phyloP scores from a whole-genome alignment of 1,139 yeast species.

The Ogataea hybrid region DNA sequence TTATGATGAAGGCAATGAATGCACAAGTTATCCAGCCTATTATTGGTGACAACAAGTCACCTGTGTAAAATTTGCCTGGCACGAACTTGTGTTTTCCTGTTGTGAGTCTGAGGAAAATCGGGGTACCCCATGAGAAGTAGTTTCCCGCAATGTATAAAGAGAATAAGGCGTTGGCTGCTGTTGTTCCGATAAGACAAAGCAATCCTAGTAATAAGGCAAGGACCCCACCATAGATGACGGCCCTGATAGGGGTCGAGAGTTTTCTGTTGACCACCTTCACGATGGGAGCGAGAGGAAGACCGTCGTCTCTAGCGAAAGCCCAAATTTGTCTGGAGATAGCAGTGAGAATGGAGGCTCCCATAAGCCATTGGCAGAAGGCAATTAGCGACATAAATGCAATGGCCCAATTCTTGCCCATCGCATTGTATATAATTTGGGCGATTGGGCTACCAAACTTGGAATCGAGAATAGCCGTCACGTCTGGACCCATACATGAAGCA shows the following conservation, averaged over 20 bases:
- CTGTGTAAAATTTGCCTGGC: slow-evolving; percentile 37
- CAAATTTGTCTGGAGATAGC: slow-evolving; percentile 53
- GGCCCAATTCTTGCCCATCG: slow-evolving; percentile 71
- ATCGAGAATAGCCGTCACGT: slow-evolving; percentile 43
- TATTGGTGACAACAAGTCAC: slow-evolving; percentile 30
- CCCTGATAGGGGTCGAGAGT: slow-evolving; percentile 60
- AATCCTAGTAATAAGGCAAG: slow-evolving; percentile 42
- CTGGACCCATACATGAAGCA: slow-evolving; percentile 55
- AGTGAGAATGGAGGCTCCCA: slow-evolving; percentile 60
- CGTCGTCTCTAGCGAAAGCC: slow-evolving; percentile 54
- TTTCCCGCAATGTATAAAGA: slow-evolving; percentile 47
- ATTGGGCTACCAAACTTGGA: slow-evolving; percentile 52
- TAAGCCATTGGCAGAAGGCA: slow-evolving; percentile 59
- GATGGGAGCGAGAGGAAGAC: slow-evolving; percentile 44
- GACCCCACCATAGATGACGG: slow-evolving; percentile 53
- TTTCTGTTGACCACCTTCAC: slow-evolving; percentile 55
- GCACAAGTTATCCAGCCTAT: slow-evolving; percentile 38
- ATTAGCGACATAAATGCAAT: slow-evolving; percentile 61
- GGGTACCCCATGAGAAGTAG: slow-evolving; percentile 45
- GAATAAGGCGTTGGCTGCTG: slow-evolving; percentile 43
- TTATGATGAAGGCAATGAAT: slow-evolving; percentile 38
- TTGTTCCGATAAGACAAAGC: slow-evolving; percentile 36
- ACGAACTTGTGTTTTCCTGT: slow-evolving; percentile 37
- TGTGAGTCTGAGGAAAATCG: slow-evolving; percentile 43
- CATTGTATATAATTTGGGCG: slow-evolving; percentile 65